phyloP scores from a whole-genome alignment of 345 rosid species.

The Eucalyptus urophylla region DNA sequence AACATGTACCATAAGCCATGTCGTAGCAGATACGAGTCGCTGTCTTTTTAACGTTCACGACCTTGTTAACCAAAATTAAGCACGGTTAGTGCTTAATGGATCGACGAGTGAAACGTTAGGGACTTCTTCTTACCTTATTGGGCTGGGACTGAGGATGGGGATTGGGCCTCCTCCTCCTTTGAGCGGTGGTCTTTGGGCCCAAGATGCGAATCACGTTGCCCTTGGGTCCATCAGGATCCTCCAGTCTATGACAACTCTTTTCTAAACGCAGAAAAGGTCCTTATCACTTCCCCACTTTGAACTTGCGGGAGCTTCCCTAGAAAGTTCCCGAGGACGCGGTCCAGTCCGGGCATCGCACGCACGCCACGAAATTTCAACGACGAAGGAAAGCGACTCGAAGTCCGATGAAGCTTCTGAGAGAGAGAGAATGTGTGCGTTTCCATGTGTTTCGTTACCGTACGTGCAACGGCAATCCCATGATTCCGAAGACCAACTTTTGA shows the following conservation, averaged over 20 bases:
- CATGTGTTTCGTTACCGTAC: background rate
- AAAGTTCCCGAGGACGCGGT: background rate
- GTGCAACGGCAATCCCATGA: background rate
- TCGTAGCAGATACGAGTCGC: fast-evolving
- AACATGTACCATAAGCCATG: fast-evolving
- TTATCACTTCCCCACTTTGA: background rate
- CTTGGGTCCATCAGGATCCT: background rate
- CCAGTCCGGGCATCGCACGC: background rate
- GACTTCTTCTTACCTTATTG: background rate
- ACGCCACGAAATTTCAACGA: background rate
- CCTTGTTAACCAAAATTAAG: background rate
- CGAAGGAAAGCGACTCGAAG: background rate
- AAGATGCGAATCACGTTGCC: background rate
- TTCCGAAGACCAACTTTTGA: background rate
- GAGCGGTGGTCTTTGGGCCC: fast-evolving
- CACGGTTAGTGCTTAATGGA: background rate
- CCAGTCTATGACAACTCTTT: background rate
- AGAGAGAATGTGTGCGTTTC: background rate
- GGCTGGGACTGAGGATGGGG: fast-evolving
- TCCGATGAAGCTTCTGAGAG: background rate
- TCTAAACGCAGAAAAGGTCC: background rate
- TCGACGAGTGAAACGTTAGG: fast-evolving
- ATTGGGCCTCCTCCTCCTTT: background rate
- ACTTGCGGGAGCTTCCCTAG: background rate
- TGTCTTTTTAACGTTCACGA: background rate